These are phyloP conservation scores for Fusarium continuum DNA, from an alignment of 2,329 filamentous ascomycete genomes.

Conservation along the genomic window DNA sequence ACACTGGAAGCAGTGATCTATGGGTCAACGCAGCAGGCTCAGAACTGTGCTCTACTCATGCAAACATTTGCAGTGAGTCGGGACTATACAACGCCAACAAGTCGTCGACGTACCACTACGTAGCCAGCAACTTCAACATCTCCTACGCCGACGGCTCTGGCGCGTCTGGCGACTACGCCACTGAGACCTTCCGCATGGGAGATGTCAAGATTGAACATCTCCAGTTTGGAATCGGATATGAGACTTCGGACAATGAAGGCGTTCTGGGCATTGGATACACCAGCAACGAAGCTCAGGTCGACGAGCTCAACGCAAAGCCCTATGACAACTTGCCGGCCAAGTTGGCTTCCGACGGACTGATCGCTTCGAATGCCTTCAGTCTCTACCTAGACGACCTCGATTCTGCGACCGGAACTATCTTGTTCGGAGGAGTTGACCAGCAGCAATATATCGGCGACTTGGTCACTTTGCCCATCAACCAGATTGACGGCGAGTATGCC, in stretches of 20 bases:
- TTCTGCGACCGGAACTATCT: slow-evolving; percentile 70
- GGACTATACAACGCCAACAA: slow-evolving; percentile 75
- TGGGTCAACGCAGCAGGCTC: slow-evolving; percentile 76
- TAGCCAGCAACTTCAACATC: slow-evolving; percentile 85
- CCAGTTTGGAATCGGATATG: slow-evolving; percentile 79
- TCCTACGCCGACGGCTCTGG: slow-evolving; percentile 85
- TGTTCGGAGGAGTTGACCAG: slow-evolving; percentile 80
- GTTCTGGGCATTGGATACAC: slow-evolving; percentile 88
- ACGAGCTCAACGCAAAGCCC: slow-evolving; percentile 58
- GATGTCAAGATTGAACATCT: slow-evolving; percentile 62
- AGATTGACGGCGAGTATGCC: slow-evolving; percentile 58
- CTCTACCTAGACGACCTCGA: slow-evolving; percentile 79
- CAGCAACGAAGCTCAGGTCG: slow-evolving; percentile 79
- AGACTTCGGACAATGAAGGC: slow-evolving; percentile 66
- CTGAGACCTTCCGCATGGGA: slow-evolving; percentile 73
- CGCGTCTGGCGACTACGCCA: slow-evolving; percentile 81
- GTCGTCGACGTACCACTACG: slow-evolving; percentile 79
- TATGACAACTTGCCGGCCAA: slow-evolving; percentile 77
- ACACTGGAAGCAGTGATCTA: slow-evolving; percentile 75
- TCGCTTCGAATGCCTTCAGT: slow-evolving; percentile 75
- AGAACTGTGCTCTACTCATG: slow-evolving; percentile 60
- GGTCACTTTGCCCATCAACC: slow-evolving; percentile 73
- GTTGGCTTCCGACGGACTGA: slow-evolving; percentile 68
- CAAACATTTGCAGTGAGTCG: slow-evolving; percentile 64
- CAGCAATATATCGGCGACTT: slow-evolving; percentile 70